Percentiles rank a stretch among this genome's conserved stretches.
These are phyloP conservation scores for Musa itinerans DNA, from an alignment of 176 grass and related monocot genomes.

Conservation along the genomic window DNA sequence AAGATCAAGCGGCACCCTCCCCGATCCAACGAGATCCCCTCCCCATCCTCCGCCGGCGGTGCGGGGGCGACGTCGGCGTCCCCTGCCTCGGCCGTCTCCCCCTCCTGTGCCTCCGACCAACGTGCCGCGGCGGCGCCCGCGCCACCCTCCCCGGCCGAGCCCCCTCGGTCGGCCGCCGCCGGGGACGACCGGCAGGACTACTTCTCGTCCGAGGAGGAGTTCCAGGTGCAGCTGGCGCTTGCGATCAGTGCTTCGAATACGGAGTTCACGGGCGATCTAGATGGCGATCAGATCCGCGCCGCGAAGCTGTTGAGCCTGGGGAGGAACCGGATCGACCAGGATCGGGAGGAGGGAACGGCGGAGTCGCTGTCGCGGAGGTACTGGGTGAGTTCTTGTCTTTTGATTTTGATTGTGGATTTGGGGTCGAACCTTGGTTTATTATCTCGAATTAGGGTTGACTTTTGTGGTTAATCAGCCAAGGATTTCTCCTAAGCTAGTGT, in stretches of 20 bases:
- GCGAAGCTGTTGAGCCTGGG: constrained; percentile 88
- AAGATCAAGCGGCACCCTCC: constrained; percentile 74
- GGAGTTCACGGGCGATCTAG: constrained; percentile 50
- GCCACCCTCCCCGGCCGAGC: not conserved
- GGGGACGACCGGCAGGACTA: constrained; percentile 52
- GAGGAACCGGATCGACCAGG: constrained; percentile 44
- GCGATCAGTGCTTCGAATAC: constrained; percentile 88
- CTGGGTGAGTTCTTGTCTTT: constrained; percentile 44
- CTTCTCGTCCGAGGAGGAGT: constrained; percentile 87
- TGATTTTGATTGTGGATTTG: not conserved
- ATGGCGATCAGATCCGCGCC: constrained; percentile 91
- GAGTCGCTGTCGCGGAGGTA: constrained; percentile 79
- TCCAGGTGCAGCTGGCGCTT: constrained; percentile 97
- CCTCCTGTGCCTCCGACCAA: constrained; percentile 26
- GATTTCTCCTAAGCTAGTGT: not conserved
- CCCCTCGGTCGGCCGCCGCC: not conserved
- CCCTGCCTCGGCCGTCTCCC: constrained; percentile 35
- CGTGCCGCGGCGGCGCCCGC: constrained; percentile 3
- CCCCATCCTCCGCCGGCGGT: constrained; percentile 10
- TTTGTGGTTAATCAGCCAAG: not conserved
- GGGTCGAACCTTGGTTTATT: not conserved
- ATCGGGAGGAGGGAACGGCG: constrained; percentile 55
- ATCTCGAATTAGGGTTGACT: too few relatives aligned
- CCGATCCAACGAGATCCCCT: constrained; percentile 60
- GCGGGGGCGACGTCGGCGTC: constrained; percentile 13